Evolutionary conservation across 768 basidiomycete genomes (phyloP).

Genomic region (Lentinula lateritia): DNA sequence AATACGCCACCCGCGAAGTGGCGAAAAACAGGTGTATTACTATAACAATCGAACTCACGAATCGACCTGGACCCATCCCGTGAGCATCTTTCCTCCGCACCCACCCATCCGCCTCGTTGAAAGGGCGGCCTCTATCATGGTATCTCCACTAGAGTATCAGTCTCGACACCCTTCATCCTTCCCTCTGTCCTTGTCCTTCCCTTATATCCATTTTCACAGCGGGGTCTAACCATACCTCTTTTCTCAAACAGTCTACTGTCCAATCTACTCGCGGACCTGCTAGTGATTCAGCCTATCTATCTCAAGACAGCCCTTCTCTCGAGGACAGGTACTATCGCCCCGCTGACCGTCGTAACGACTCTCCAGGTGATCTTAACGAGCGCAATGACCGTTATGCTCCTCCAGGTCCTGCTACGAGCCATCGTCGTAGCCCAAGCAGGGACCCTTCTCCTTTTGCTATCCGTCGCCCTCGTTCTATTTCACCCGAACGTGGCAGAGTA

Average conservation of each 20-base stretch:
- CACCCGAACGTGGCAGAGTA: background rate
- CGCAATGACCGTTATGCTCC: background rate
- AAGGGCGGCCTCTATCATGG: conserved; percentile 1
- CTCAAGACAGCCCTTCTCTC: conserved; percentile 24
- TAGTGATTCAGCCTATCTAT: background rate
- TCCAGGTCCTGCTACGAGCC: background rate
- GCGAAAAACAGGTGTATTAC: conserved; percentile 32
- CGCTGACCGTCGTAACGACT: conserved; percentile 9
- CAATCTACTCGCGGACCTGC: background rate
- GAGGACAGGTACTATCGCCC: conserved; percentile 42
- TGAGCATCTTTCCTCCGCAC: conserved; percentile 3
- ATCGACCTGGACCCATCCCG: conserved; percentile 39
- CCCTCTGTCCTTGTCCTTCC: background rate
- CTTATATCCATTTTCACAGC: background rate
- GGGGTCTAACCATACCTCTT: conserved; percentile 6
- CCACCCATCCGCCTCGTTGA: background rate
- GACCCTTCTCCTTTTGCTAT: background rate
- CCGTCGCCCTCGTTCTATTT: background rate
- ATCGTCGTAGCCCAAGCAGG: conserved; percentile 8
- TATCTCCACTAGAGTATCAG: background rate
- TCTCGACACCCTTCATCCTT: background rate
- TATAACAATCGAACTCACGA: conserved; percentile 38
- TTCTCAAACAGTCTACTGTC: conserved; percentile 1
- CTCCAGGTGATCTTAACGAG: background rate
- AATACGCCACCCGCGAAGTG: conserved; percentile 29